These are phyloP conservation scores for Primulina eburnea DNA, from an alignment of 257 asterid genomes.

Conservation along the genomic window DNA sequence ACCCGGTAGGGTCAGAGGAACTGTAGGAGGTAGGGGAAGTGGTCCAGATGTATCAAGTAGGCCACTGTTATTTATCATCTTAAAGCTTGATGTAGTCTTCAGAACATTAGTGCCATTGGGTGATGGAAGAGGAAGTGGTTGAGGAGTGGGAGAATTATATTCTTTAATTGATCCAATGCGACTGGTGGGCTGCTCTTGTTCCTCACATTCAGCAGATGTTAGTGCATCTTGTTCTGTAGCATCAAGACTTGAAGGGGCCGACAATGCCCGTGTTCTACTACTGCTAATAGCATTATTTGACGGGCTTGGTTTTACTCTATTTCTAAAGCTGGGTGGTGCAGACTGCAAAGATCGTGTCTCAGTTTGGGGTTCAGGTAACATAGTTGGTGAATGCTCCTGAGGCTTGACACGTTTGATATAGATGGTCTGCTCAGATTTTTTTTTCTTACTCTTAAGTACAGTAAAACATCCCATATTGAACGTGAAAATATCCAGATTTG, in stretches of 20 bases:
- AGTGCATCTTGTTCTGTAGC: conserved; percentile 59
- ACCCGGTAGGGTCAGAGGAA: conserved; percentile 44
- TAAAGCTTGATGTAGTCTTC: conserved; percentile 64
- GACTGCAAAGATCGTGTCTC: conserved; percentile 65
- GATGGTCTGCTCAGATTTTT: conserved; percentile 52
- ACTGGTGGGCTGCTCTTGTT: conserved; percentile 60
- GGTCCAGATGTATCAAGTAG: conserved; percentile 81
- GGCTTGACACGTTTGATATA: conserved; percentile 48
- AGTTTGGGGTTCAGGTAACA: conserved; percentile 70
- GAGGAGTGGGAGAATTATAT: conserved; percentile 65
- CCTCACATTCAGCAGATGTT: conserved; percentile 53
- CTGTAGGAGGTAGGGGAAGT: conserved; percentile 73
- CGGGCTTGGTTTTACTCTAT: conserved; percentile 55
- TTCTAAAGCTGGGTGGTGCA: conserved; percentile 90
- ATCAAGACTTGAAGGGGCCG: conserved; percentile 80
- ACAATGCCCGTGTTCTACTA: conserved; percentile 56
- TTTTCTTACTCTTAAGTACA: conserved; percentile 65
- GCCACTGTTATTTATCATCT: conserved; percentile 54
- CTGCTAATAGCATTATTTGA: conserved; percentile 33
- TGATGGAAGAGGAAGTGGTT: conserved; percentile 93
- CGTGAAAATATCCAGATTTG: conserved; percentile 16
- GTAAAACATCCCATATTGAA: conserved; percentile 81
- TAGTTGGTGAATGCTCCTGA: conserved; percentile 62
- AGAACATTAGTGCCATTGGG: conserved; percentile 50
- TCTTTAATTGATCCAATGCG: conserved; percentile 69